Evolutionary conservation across 1,284 basidiomycete species (phyloP).

Genomic region (Prillingera fragicola): DNA sequence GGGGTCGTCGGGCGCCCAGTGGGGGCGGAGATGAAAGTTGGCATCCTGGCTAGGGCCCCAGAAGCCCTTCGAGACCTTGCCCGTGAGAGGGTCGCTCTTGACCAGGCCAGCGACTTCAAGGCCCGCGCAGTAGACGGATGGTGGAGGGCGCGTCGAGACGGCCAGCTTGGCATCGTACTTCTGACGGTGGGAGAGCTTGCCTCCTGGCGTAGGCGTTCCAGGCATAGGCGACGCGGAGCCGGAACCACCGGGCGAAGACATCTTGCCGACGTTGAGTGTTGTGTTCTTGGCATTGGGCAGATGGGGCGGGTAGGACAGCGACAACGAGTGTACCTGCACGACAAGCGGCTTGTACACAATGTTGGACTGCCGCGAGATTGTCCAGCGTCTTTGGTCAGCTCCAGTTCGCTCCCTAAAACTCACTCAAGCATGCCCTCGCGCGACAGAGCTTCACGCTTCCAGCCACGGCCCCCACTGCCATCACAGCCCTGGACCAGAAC

Average conservation of each 20-base stretch:
- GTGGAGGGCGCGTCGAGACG: conserved; percentile 35
- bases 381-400: conserved; percentile 34
- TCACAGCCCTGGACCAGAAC: conserved; percentile 21
- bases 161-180: conserved; percentile 41
- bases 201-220: not conserved
- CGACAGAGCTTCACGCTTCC: conserved; percentile 20
- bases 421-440: conserved; percentile 43
- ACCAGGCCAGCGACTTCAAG: conserved; percentile 36
- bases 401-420: conserved; percentile 5
- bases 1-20: conserved; percentile 27
- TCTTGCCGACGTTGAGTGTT: conserved; percentile 31
- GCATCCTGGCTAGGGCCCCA: conserved; percentile 43
- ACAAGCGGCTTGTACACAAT: conserved; percentile 33
- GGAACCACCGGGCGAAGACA: conserved; percentile 13
- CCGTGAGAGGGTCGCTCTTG: conserved; percentile 41
- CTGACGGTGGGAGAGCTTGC: conserved; percentile 38
- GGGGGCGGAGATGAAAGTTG: conserved; percentile 40
- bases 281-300: conserved; percentile 6
- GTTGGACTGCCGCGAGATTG: conserved; percentile 28
- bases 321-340: conserved; percentile 35
- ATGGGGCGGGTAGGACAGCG: conserved; percentile 37
- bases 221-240: conserved; percentile 1
- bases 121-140: conserved; percentile 36
- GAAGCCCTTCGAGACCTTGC: conserved; percentile 44
- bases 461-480: conserved; percentile 13